These are phyloP conservation scores for Hypomyces perniciosus DNA, from an alignment of 2,329 filamentous ascomycete genomes.

Conservation along the genomic window DNA sequence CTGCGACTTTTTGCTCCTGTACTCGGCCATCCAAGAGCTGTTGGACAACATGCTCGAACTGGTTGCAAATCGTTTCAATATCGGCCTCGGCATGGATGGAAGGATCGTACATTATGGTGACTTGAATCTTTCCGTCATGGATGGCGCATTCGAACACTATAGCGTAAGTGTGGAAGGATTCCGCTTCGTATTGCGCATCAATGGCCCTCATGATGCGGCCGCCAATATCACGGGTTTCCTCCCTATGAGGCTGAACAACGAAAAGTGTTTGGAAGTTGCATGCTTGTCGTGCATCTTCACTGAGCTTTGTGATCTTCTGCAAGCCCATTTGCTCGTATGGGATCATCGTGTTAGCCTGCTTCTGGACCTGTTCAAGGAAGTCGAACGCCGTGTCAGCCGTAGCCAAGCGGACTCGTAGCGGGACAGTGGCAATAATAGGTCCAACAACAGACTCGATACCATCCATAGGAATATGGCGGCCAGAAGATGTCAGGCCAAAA, in stretches of 20 bases:
- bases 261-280: constrained; percentile 12
- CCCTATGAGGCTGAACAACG: background rate
- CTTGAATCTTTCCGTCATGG: no score
- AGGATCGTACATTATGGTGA: no score
- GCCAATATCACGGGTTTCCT: background rate
- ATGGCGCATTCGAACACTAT: no score
- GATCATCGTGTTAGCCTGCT: constrained; percentile 17
- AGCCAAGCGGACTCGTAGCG: constrained; percentile 10
- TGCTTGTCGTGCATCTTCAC: constrained; percentile 1
- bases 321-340: constrained; percentile 22
- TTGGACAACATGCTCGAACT: no score
- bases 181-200: no score
- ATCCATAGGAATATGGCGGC: constrained; percentile 12
- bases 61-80: no score
- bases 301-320: constrained; percentile 20
- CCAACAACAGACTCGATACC: constrained; percentile 13
- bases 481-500: constrained; percentile 5
- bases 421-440: constrained; percentile 15
- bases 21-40: no score
- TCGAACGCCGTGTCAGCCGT: background rate
- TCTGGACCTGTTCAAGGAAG: constrained; percentile 18
- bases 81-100: no score
- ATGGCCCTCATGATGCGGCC: background rate
- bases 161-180: no score
- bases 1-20: no score